Conservation (phyloP, 2,329 filamentous ascomycete genomes). For the Cytospora chrysosperma region DNA sequence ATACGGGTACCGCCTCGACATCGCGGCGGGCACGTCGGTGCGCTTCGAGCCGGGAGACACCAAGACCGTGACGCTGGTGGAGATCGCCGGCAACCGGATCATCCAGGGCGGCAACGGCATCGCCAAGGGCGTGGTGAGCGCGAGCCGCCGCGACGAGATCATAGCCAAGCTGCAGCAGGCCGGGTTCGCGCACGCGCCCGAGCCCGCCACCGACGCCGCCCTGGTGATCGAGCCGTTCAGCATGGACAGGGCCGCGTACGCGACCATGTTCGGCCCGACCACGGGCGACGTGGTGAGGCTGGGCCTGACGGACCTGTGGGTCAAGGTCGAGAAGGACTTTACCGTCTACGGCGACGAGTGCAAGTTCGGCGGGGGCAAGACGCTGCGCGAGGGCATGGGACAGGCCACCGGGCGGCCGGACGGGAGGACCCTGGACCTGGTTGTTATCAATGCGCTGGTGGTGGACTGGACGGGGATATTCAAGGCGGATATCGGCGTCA, state of each 20-base stretch:
- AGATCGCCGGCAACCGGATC: constrained; percentile 77
- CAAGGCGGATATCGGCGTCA: constrained; percentile 95
- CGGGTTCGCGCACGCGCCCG: constrained; percentile 75
- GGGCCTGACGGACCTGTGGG: constrained; percentile 83
- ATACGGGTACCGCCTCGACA: constrained; percentile 85
- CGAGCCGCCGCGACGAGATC: constrained; percentile 63
- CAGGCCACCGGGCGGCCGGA: constrained; percentile 78
- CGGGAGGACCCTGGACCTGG: constrained; percentile 73
- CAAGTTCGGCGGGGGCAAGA: constrained; percentile 93
- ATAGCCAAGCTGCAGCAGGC: constrained; percentile 64
- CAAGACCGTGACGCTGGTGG: constrained; percentile 85
- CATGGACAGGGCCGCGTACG: constrained; percentile 78
- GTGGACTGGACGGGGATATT: constrained; percentile 91
- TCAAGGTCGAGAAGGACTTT: constrained; percentile 83
- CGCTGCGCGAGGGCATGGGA: constrained; percentile 91
- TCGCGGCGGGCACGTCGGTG: constrained; percentile 86
- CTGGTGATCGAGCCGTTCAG: constrained; percentile 58
- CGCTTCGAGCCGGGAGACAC: constrained; percentile 92
- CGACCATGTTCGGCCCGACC: constrained; percentile 89
- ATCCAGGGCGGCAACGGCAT: constrained; percentile 84
- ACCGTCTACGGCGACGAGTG: constrained; percentile 91
- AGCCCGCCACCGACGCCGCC: constrained; percentile 57
- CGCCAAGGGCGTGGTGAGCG: constrained; percentile 70
- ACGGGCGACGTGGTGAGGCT: constrained; percentile 81
- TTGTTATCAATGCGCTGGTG: constrained; percentile 86